Conservation (phyloP, 1,139 yeast genomes). For the Saccharomyces pastorianus region DNA sequence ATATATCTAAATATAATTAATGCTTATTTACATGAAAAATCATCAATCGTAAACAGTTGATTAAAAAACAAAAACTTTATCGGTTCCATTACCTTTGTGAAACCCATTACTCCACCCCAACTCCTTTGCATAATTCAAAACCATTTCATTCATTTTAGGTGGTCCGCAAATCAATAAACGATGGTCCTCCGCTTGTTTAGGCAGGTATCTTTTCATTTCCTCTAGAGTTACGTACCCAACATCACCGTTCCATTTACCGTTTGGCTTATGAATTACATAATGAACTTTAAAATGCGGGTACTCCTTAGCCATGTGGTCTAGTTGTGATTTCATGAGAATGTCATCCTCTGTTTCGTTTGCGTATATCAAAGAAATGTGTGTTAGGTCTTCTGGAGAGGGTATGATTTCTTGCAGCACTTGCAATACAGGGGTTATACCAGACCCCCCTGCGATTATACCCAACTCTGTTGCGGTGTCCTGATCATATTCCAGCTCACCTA, state of each 20-base stretch:
- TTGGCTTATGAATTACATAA: slow-evolving; percentile 38
- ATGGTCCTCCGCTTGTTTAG: slow-evolving; percentile 41
- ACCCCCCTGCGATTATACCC: slow-evolving; percentile 73
- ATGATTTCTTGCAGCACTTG: slow-evolving; percentile 54
- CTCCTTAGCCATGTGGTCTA: slow-evolving; percentile 56
- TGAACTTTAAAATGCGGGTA: slow-evolving; percentile 55
- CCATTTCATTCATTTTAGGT: slow-evolving; percentile 51
- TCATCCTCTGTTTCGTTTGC: slow-evolving; percentile 74
- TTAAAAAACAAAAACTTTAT: slow-evolving; percentile 63
- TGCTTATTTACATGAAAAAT: background rate
- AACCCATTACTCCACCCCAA: slow-evolving; percentile 55
- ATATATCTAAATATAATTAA: background rate
- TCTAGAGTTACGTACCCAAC: slow-evolving; percentile 56
- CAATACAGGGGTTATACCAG: slow-evolving; percentile 75
- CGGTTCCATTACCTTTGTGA: slow-evolving; percentile 45
- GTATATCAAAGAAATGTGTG: slow-evolving; percentile 52
- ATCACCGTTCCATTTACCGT: slow-evolving; percentile 46
- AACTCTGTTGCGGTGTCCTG: slow-evolving; percentile 54
- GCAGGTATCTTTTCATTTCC: slow-evolving; percentile 45
- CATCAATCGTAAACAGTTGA: background rate
- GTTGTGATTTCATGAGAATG: slow-evolving; percentile 57
- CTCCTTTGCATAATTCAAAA: slow-evolving; percentile 44
- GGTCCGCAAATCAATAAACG: slow-evolving; percentile 72
- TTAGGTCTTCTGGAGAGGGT: slow-evolving; percentile 57
- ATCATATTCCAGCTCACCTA: slow-evolving; percentile 57